Conservation (phyloP, 495 filamentous ascomycete species). For the Podospora conica region DNA sequence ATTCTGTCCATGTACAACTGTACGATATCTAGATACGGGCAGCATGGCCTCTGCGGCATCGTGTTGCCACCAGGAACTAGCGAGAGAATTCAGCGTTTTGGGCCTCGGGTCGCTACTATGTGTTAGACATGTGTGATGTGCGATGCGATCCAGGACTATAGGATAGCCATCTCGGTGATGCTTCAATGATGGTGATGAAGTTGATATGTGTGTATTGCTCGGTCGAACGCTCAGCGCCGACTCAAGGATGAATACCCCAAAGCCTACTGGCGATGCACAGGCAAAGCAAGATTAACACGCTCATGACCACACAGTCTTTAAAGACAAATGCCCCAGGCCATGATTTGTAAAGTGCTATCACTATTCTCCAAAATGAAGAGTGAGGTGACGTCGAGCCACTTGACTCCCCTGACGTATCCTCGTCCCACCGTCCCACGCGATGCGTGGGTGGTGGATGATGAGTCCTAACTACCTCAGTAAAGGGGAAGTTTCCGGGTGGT, state of each 20-base stretch:
- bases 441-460: not conserved
- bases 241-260: not conserved
- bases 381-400: not conserved
- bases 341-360: not conserved
- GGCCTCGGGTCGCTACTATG: not conserved
- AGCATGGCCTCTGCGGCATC: not conserved
- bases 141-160: not conserved
- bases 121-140: not conserved
- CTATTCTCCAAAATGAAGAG: not conserved
- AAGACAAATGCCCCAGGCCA: not conserved
- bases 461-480: not conserved
- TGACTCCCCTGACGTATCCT: not conserved
- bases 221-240: not conserved
- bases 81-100: not conserved
- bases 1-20: slow-evolving; percentile 20
- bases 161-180: not conserved
- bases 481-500: not conserved
- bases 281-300: not conserved
- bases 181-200: not conserved
- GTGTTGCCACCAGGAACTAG: not conserved
- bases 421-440: not conserved
- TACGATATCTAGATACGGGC: slow-evolving; percentile 10
- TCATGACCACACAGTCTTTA: not conserved
- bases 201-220: not conserved
- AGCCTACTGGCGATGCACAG: not conserved